Evolutionary conservation across 768 basidiomycete species (phyloP), one percentile per base, ranked within the genome.

Genomic region (Suillus plorans): DNA sequence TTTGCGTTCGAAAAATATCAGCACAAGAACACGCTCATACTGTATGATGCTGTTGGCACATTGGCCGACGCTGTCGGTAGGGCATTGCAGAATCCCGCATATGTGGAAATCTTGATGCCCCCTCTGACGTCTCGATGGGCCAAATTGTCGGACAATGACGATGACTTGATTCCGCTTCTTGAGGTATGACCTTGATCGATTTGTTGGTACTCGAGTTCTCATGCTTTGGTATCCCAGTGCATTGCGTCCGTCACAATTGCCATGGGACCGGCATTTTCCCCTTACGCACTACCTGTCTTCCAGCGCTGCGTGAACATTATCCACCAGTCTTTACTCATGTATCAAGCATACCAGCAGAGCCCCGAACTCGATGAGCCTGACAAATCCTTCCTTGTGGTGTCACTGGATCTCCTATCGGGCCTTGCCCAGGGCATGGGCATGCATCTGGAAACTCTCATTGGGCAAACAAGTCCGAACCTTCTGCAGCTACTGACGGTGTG

Each of bases 41-140:
- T 99, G 39, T 99, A 99, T 73, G 97, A 99, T 71, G 97, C 97
- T n/a, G 91, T 99, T 55, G 97, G 97, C 8, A 99, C 97, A 1
- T 82, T 99, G 44, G 97, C 97, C 8, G 97, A 99, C 73, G 95
- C 96, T 5, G 97, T 99, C 52, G 96, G 96, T 4, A 75, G 89
- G 45, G 92, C 94, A 6, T 79, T 99, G 67, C 89, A 91, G 72
- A 93, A 95, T 73, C 85, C 93, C 9, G 79, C 86, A 10, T 95
- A 92, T 73, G 92, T 99, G 61, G 94, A 97, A 49, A 95, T 98
- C 67, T 79, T 99, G 68, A 97, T 99, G 95, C 97, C 97, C 3
- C 94, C 97, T 44, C 80, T 99, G 64, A 92, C 93, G 60, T 85
- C 84, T 64, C 88, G 92, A 69, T 99, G 97, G 97, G 78, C 88